Conservation (phyloP, 2,329 filamentous ascomycete genomes). For the Nigrospora oryzae region DNA sequence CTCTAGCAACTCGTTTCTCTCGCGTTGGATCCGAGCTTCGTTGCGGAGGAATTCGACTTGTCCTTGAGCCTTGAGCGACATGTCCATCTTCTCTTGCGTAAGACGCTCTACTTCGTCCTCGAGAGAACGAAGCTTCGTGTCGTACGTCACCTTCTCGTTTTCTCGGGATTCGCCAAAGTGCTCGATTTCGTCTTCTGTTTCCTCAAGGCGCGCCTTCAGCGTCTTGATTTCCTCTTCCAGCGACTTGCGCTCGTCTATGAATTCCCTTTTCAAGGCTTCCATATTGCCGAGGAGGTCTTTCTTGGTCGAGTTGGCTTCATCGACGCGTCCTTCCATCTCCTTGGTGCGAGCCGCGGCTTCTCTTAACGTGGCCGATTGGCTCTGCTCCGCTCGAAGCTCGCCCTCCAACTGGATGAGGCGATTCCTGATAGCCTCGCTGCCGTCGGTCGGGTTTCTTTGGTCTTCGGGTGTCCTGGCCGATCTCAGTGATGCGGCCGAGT, state of each 20-base stretch:
- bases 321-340: slow-evolving; percentile 59
- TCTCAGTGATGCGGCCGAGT: slow-evolving; percentile 39
- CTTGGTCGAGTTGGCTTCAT: slow-evolving; percentile 87
- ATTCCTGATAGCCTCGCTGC: slow-evolving; percentile 34
- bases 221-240: slow-evolving; percentile 73
- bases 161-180: slow-evolving; percentile 75
- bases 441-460: slow-evolving; percentile 33
- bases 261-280: slow-evolving; percentile 84
- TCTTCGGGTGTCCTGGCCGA: slow-evolving; percentile 32
- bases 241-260: slow-evolving; percentile 73
- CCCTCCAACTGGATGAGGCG: slow-evolving; percentile 61
- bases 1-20: slow-evolving; percentile 51
- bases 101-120: slow-evolving; percentile 63
- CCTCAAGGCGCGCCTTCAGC: slow-evolving; percentile 71
- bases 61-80: slow-evolving; percentile 48
- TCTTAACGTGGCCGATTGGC: slow-evolving; percentile 57
- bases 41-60: slow-evolving; percentile 56
- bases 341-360: slow-evolving; percentile 57
- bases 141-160: slow-evolving; percentile 64
- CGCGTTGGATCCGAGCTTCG: slow-evolving; percentile 49
- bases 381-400: slow-evolving; percentile 67
- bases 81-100: slow-evolving; percentile 47
- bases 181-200: slow-evolving; percentile 88
- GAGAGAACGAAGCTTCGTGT: slow-evolving; percentile 59
- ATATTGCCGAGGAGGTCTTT: slow-evolving; percentile 91